Conservation (phyloP, 1,139 yeast species). For the Pneumocystis canis region DNA sequence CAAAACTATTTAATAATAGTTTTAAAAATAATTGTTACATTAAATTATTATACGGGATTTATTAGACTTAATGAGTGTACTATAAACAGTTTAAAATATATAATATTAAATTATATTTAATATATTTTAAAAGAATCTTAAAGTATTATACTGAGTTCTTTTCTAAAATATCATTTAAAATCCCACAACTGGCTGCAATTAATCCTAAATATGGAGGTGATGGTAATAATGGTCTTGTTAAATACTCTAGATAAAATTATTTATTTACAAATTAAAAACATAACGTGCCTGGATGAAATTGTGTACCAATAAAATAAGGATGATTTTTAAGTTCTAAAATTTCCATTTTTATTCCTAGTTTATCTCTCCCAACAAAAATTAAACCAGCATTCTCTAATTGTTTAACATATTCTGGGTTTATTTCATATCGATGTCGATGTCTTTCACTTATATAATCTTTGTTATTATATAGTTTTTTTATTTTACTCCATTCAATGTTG, state of each 20-base stretch:
- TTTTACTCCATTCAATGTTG: conserved; percentile 52
- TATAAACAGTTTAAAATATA: neutral
- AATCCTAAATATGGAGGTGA: conserved; percentile 92
- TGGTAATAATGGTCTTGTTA: conserved; percentile 90
- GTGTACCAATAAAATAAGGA: conserved; percentile 88
- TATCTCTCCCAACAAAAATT: conserved; percentile 86
- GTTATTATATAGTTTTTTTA: conserved; percentile 78
- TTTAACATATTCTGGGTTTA: conserved; percentile 67
- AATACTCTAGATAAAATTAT: conserved; percentile 95
- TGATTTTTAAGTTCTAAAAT: conserved; percentile 67
- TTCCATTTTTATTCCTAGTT: conserved; percentile 82
- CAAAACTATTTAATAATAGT: neutral
- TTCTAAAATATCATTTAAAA: conserved; percentile 40
- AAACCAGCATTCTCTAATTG: conserved; percentile 65
- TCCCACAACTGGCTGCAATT: conserved; percentile 82
- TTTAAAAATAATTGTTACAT: neutral
- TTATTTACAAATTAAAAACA: conserved; percentile 72
- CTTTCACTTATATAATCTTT: conserved; percentile 67
- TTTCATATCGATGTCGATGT: conserved; percentile 97
- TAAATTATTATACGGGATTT: neutral
- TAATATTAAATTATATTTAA: neutral
- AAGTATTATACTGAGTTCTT: neutral
- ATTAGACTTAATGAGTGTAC: neutral
- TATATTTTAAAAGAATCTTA: neutral
- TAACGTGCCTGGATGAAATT: conserved; percentile 69